Base-by-base conservation (phyloP, 768 basidiomycete genomes). In the Epithele typhae region DNA sequence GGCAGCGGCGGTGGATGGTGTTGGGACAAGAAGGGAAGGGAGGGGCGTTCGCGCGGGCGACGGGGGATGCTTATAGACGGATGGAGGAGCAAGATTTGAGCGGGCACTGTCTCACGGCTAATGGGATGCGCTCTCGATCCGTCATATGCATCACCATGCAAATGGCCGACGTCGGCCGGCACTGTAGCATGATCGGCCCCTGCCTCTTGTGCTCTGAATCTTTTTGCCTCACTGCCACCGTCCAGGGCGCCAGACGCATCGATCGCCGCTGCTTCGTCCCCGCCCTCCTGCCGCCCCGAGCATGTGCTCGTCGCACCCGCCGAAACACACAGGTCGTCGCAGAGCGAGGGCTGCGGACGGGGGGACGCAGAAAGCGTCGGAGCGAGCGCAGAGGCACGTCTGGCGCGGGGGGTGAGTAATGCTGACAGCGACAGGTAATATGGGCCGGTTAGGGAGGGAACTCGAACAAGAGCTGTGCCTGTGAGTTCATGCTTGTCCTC, bases 391-490 rank as follows among this genome's bases (percentile, higher is more conserved):
- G n/a, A n/a, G n/a, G n/a, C n/a, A n/a, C n/a, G n/a, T n/a, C n/a
- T n/a, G n/a, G n/a, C n/a, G 14, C 27, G 27, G 27, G 27, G 14
- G 7, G 27, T 30, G 27, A 30, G 27, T 30, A 30, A 30, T 30
- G 27, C 27, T 30, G 27, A 30, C 27, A 30, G 27, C 18, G 51
- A 40, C 46, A 45, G 51, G 23, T 48, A 46, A 52, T 48, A 52
- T 43, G 46, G 45, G 43, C 25, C 45, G 51, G 41, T 44, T 40
- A 44, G n/a, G 32, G 40, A 44, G n/a, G 32, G 40, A 46, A 46
- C 35, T 38, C 43, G 42, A 44, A 40, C 45, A 43, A 55, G 42
- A 38, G 49, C 48, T 45, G 55, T 48, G 55, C 65, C 65, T 65
- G 59, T 65, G 66, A 51, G 37, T 52, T 50, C 51, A 57, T 55